Evolutionary conservation across 352 stramenopile species (phyloP), one percentile per base, ranked within the genome.

Genomic region (Blastocystis sp.): DNA sequence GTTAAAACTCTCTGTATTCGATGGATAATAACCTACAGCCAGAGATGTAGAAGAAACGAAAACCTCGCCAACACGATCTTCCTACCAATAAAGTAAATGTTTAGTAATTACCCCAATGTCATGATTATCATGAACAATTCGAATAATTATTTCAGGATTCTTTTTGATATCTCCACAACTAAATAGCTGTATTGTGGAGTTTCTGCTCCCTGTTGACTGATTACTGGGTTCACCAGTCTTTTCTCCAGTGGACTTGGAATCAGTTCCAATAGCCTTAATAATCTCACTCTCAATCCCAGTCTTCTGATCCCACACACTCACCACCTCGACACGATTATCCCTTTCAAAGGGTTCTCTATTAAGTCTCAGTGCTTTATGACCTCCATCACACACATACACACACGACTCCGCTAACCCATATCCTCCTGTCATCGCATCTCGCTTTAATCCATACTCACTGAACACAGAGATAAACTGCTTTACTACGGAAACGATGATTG

Each of bases 381-480:
- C 97, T 56, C 94, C 94, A 22, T 95, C 96, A 75, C 95, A 98
- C 70, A 98, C 96, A 91, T 98, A 98, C 44, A 99, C 97, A 0
- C 96, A 99, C 91, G 98, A 95, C 92, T 99, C 97, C 11, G 97
- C 97, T n/a, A 99, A 92, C n/a, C 97, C 97, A 91, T 99, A 99
- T 19, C 95, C 98, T 1, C 96, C 96, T 87, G 95, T 97, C 79
- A 99, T 95, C 4, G 98, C 95, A 44, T 92, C 93, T 0, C 91
- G 60, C 0, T 79, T 62, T 0, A 99, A 91, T 15, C 95, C 95
- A 90, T 94, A 97, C 6, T 92, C 93, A 66, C 88, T 90, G 91
- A 99, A 98, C 0, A 92, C 93, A 4, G 90, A 91, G 88, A 96
- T 94, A 75, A 98, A 98, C 0, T 90, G 91, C 59, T 96, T 92